A percentile compares a stretch with the other conserved stretches of the same genome.
Evolutionary conservation across 495 filamentous ascomycete genomes (phyloP).

Genomic region (Aspergillus egyptiacus): DNA sequence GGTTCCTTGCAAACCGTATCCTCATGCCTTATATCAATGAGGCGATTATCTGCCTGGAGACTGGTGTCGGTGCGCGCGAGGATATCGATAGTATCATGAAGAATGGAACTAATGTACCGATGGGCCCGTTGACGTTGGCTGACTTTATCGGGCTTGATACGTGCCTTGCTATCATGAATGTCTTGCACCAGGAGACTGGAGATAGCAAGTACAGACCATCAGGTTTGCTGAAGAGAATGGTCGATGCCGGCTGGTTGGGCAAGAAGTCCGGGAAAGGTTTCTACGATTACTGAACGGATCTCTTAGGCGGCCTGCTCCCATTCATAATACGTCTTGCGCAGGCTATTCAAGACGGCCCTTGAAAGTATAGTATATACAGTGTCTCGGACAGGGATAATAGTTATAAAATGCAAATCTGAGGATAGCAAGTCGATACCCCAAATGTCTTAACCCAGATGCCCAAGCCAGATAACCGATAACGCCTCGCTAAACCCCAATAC

Average conservation of each 20-base stretch:
- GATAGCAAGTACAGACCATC: conserved; percentile 93
- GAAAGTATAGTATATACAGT: too few species aligned
- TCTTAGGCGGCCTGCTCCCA: neutral
- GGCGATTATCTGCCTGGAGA: conserved; percentile 93
- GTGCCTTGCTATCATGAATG: conserved; percentile 94
- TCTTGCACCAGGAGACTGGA: conserved; percentile 83
- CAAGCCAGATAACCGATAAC: too few species aligned
- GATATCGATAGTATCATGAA: conserved; percentile 98
- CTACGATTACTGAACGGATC: conserved; percentile 63
- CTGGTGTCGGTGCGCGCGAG: conserved; percentile 77
- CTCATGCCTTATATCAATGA: conserved; percentile 99
- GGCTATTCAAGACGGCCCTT: too few species aligned
- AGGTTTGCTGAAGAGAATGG: conserved; percentile 85
- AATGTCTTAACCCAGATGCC: too few species aligned
- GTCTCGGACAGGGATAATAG: too few species aligned
- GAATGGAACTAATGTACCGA: conserved; percentile 96
- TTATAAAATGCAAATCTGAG: too few species aligned
- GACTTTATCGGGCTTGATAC: conserved; percentile 98
- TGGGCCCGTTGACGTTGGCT: conserved; percentile 89
- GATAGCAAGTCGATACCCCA: too few species aligned
- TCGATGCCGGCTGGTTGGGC: conserved; percentile 94
- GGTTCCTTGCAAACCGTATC: conserved; percentile 94
- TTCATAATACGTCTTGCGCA: neutral
- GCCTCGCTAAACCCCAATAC: too few species aligned
- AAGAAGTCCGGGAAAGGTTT: conserved; percentile 98